phyloP scores from a whole-genome alignment of 208 protist species.

The Entamoeba dispar region DNA sequence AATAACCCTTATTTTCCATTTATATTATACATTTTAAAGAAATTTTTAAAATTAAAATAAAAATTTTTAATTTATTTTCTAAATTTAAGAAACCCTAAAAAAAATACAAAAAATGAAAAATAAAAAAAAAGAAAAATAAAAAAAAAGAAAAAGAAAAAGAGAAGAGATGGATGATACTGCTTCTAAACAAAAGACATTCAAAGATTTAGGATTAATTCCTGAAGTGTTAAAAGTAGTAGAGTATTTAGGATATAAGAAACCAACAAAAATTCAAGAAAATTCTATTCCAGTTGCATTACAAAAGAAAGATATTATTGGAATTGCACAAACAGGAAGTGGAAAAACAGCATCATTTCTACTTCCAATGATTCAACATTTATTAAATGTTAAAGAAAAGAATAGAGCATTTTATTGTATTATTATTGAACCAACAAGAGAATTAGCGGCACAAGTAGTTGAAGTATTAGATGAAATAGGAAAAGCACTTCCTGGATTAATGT shows the following conservation, averaged over 20 bases:
- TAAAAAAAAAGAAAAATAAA: too few species aligned
- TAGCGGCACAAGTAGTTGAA: slow-evolving; percentile 17
- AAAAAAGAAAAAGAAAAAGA: too few species aligned
- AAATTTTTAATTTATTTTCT: too few species aligned
- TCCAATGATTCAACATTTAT: slow-evolving; percentile 78
- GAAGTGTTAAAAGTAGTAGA: background rate
- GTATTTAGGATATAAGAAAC: background rate
- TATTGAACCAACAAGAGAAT: slow-evolving; percentile 21
- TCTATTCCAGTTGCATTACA: background rate
- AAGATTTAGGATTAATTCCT: background rate
- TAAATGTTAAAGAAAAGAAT: background rate
- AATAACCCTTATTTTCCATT: too few species aligned
- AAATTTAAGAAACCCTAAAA: too few species aligned
- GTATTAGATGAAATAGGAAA: background rate
- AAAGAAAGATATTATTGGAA: slow-evolving; percentile 61
- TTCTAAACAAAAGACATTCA: background rate
- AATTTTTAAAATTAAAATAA: too few species aligned
- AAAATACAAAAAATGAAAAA: too few species aligned
- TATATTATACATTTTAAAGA: too few species aligned
- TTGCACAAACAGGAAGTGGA: slow-evolving; percentile 89
- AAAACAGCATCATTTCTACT: slow-evolving; percentile 93
- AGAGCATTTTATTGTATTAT: background rate
- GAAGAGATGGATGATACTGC: too few species aligned
- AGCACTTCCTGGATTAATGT: background rate
- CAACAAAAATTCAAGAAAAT: background rate